Evolutionary conservation across 306 rosid species (phyloP).

Genomic region (Quercus bicolor): DNA sequence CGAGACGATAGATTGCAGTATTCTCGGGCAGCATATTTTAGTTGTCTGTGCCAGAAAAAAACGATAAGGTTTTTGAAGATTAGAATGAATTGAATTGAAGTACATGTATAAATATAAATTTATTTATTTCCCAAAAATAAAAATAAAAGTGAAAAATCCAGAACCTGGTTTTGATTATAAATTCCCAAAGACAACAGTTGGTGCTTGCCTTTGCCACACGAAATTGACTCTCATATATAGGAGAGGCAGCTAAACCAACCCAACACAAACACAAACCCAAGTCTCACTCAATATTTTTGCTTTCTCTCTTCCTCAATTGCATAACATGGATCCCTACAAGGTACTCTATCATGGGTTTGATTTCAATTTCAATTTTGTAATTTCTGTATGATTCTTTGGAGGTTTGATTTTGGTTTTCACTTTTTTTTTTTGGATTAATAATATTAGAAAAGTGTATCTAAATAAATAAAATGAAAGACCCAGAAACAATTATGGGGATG

Average conservation of each 20-base stretch:
- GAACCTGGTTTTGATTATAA: background rate
- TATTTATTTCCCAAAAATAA: background rate
- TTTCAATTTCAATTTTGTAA: background rate
- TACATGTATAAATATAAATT: background rate
- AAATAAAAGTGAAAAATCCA: background rate
- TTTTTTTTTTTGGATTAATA: background rate
- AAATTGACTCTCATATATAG: too few relatives aligned
- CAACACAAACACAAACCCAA: too few relatives aligned
- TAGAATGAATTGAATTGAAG: too few relatives aligned
- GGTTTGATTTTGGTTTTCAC: background rate
- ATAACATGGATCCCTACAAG: conserved; percentile 86
- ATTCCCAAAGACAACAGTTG: too few relatives aligned
- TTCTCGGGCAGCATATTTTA: background rate
- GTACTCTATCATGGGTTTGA: conserved; percentile 12
- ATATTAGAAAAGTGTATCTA: too few relatives aligned
- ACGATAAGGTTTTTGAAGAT: background rate
- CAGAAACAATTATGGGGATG: too few relatives aligned
- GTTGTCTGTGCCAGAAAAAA: background rate
- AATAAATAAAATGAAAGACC: too few relatives aligned
- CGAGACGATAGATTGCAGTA: background rate
- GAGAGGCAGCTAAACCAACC: background rate
- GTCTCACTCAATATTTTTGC: background rate
- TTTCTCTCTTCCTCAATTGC: conserved; percentile 1
- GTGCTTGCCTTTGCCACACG: too few relatives aligned
- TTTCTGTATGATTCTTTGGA: background rate